phyloP scores from a whole-genome alignment of 169 alveolate species.

The Babesia bovis region DNA sequence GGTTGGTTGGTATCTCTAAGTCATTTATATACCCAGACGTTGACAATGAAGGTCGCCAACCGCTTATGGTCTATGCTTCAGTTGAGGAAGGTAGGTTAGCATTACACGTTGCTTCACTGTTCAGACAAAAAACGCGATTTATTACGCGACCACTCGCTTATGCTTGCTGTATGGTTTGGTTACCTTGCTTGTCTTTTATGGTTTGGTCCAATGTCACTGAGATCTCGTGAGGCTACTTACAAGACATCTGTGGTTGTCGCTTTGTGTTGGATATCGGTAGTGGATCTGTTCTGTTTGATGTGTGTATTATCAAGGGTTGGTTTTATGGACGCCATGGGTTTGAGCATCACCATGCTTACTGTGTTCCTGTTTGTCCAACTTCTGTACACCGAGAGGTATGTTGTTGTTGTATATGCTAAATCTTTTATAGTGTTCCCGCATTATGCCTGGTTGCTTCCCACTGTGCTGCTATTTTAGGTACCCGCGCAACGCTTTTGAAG shows the following conservation, averaged over 20 bases:
- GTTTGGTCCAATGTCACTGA: slow-evolving; percentile 28
- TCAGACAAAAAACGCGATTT: slow-evolving; percentile 7
- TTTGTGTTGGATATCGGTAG: not conserved
- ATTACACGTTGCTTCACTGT: not conserved
- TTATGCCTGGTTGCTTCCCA: slow-evolving; percentile 2
- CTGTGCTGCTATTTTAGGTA: not conserved
- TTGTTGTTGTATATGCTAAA: not conserved
- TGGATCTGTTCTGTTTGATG: not conserved
- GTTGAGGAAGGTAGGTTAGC: slow-evolving; percentile 21
- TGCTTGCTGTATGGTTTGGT: slow-evolving; percentile 1
- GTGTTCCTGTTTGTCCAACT: not conserved
- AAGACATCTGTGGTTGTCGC: slow-evolving; percentile 22
- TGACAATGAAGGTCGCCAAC: slow-evolving; percentile 19
- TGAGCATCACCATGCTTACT: slow-evolving; percentile 9
- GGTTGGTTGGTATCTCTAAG: not conserved
- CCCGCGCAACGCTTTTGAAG: not conserved
- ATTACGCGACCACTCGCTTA: slow-evolving; percentile 6
- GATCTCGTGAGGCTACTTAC: slow-evolving; percentile 34
- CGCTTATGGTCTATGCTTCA: slow-evolving; percentile 59
- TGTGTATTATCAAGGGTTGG: not conserved
- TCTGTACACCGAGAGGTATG: slow-evolving; percentile 29
- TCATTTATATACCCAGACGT: not conserved
- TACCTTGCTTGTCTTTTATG: slow-evolving; percentile 18
- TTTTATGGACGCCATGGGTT: not conserved
- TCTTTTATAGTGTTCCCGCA: not conserved